Percentiles rank a stretch among this genome's conserved stretches.
Evolutionary conservation across 1,284 basidiomycete species (phyloP).

Genomic region (Paramarasmius palmivorus): DNA sequence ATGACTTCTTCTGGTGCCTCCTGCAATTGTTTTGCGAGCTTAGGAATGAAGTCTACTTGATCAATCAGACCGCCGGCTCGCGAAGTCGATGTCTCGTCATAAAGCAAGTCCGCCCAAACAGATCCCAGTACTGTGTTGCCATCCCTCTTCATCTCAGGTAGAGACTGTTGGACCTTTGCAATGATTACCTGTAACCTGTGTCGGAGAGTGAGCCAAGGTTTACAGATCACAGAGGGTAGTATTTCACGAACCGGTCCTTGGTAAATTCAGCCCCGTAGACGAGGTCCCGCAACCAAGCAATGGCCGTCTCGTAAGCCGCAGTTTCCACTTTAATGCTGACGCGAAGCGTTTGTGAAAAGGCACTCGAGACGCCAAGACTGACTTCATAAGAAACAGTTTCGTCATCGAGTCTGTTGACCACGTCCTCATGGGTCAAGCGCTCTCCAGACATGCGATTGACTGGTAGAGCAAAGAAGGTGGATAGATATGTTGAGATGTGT

Average conservation of each 20-base stretch:
- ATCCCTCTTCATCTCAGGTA: constrained; percentile 94
- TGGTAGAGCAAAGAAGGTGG: constrained; percentile 89
- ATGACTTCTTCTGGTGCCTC: constrained; percentile 75
- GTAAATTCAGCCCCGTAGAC: constrained; percentile 84
- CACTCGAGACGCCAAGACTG: constrained; percentile 66
- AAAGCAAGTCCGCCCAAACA: constrained; percentile 70
- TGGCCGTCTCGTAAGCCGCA: constrained; percentile 77
- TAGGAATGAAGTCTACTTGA: constrained; percentile 81
- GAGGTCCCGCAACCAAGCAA: constrained; percentile 89
- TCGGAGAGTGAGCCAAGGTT: background rate
- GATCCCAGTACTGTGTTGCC: constrained; percentile 82
- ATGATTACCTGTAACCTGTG: constrained; percentile 80
- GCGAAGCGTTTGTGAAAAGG: constrained; percentile 77
- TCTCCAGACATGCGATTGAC: constrained; percentile 74
- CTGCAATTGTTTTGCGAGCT: constrained; percentile 73
- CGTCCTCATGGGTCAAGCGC: constrained; percentile 82
- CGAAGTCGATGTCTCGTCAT: constrained; percentile 73
- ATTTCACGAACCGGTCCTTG: constrained; percentile 67
- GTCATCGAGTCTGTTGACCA: constrained; percentile 88
- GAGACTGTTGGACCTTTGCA: constrained; percentile 87
- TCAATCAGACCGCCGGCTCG: constrained; percentile 73
- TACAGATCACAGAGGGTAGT: background rate
- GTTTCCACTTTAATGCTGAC: constrained; percentile 86
- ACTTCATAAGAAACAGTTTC: constrained; percentile 90
- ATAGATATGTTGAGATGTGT: constrained; percentile 82